Conservation (phyloP, 495 filamentous ascomycete species). For the Xanthoparmelia taractica region DNA sequence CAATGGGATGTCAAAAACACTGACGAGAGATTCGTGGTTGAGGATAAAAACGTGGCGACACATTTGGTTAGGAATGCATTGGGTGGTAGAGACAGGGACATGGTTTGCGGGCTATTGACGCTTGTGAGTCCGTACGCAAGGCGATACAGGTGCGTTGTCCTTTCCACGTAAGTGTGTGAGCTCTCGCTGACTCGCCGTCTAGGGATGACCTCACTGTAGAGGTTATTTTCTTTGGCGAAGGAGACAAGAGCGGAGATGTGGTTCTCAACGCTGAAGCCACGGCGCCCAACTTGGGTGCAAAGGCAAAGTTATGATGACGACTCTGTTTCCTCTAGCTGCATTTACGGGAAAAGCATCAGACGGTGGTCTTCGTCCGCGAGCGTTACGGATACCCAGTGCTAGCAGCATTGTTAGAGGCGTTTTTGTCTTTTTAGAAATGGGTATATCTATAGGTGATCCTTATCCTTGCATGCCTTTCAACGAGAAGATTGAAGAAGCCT, state of each 20-base stretch:
- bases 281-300: slow-evolving; percentile 45
- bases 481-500: too few relatives aligned
- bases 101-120: slow-evolving; percentile 88
- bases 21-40: slow-evolving; percentile 76
- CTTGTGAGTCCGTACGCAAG: slow-evolving; percentile 85
- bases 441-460: background rate
- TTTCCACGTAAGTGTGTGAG: background rate
- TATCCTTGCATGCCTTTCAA: background rate
- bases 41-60: slow-evolving; percentile 94
- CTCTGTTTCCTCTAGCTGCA: background rate
- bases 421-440: background rate
- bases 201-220: slow-evolving; percentile 95
- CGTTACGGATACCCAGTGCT: background rate
- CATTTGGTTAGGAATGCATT: slow-evolving; percentile 94
- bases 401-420: slow-evolving; percentile 2
- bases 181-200: background rate
- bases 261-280: slow-evolving; percentile 80
- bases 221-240: slow-evolving; percentile 95
- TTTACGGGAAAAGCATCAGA: slow-evolving; percentile 5
- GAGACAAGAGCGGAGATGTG: slow-evolving; percentile 63
- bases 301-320: slow-evolving; percentile 49
- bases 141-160: slow-evolving; percentile 61
- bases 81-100: slow-evolving; percentile 87
- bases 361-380: background rate
- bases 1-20: slow-evolving; percentile 70